Evolutionary conservation across 2,329 filamentous ascomycete species (phyloP).

Genomic region (Zymoseptoria pseudotritici): DNA sequence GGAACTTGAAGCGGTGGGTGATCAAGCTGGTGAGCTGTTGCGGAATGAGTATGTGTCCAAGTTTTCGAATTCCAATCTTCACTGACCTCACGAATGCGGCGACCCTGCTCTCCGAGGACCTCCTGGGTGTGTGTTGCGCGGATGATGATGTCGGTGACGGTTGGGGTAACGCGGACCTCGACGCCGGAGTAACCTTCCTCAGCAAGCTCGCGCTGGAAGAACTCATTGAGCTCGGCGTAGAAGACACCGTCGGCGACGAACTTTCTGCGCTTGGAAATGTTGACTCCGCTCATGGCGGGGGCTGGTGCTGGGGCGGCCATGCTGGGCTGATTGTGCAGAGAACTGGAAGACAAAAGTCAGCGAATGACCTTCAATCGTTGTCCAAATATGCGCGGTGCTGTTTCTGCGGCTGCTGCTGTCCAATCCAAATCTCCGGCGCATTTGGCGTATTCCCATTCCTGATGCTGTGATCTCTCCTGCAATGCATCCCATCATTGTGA

Average conservation of each 20-base stretch:
- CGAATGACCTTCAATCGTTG: neutral
- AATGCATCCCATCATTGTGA: neutral
- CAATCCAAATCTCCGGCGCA: neutral
- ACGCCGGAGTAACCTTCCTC: constrained; percentile 99
- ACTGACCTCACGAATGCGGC: constrained; percentile 80
- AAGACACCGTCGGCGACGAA: constrained; percentile 84
- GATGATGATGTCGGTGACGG: constrained; percentile 99
- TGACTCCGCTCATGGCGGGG: constrained; percentile 26
- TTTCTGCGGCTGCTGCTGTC: neutral
- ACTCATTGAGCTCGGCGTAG: constrained; percentile 99
- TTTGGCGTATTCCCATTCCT: neutral
- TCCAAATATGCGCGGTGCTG: neutral
- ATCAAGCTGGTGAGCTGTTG: constrained; percentile 87
- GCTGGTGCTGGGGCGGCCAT: constrained; percentile 18
- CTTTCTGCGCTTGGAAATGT: constrained; percentile 80
- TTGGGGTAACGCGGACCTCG: constrained; percentile 98
- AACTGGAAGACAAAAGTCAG: neutral
- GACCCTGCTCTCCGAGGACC: constrained; percentile 98
- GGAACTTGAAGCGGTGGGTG: constrained; percentile 99
- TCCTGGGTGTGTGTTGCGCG: constrained; percentile 99
- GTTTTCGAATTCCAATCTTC: neutral
- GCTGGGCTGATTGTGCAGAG: constrained; percentile 6
- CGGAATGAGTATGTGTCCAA: constrained; percentile 6
- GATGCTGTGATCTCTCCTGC: neutral
- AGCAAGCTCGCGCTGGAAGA: constrained; percentile 99